These are phyloP conservation scores for Boletus pseudo-olivaceus DNA, from an alignment of 768 basidiomycete genomes.

Conservation along the genomic window DNA sequence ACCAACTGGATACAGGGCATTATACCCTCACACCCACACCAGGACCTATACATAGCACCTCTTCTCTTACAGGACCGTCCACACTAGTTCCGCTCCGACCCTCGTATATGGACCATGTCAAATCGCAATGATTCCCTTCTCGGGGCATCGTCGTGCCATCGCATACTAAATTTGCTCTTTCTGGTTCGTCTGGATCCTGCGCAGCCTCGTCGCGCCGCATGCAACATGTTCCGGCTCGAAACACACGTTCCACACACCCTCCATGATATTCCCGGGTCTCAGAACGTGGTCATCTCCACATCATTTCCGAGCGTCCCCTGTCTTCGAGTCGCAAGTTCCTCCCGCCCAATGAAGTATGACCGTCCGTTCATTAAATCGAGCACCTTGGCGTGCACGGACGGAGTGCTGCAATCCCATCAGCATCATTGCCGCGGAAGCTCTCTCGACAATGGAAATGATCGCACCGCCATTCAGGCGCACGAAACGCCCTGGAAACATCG, in stretches of 20 bases:
- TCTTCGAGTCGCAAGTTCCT: background rate
- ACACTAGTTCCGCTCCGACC: constrained; percentile 21
- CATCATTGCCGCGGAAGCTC: background rate
- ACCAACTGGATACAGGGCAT: constrained; percentile 10
- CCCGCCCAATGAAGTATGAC: constrained; percentile 6
- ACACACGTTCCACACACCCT: constrained; percentile 21
- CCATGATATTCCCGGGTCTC: constrained; percentile 5
- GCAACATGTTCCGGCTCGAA: constrained; percentile 28
- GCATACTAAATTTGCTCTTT: constrained; percentile 8
- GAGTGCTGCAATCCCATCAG: constrained; percentile 4
- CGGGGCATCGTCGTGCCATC: constrained; percentile 13
- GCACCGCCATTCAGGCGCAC: constrained; percentile 3
- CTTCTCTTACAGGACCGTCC: constrained; percentile 3
- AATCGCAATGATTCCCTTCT: constrained; percentile 18
- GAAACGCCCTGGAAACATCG: constrained; percentile 1
- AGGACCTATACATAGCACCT: constrained; percentile 17
- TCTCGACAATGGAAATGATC: constrained; percentile 7
- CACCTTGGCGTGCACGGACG: constrained; percentile 2
- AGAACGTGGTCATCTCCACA: constrained; percentile 11
- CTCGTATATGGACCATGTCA: constrained; percentile 7
- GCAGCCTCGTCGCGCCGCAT: constrained; percentile 23
- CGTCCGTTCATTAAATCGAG: background rate
- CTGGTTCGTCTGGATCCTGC: constrained; percentile 8
- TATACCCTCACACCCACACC: constrained; percentile 16
- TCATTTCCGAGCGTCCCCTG: constrained; percentile 24